Percentiles rank a stretch among this genome's conserved stretches.
These are phyloP conservation scores for Aspergillus ellipticus DNA, from an alignment of 495 filamentous ascomycete species.

Conservation along the genomic window DNA sequence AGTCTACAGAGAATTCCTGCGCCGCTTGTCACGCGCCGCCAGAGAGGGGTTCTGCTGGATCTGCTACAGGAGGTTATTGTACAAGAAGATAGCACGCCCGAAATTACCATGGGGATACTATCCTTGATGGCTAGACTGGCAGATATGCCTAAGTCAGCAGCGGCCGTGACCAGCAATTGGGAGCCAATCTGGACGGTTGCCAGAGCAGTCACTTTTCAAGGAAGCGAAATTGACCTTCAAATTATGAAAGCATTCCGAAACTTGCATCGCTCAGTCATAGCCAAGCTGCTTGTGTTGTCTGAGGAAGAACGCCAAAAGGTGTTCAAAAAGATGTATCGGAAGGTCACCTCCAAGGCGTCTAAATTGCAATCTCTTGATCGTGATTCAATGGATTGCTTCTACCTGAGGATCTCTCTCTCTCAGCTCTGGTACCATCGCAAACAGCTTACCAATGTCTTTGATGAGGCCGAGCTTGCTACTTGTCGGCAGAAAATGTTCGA, in stretches of 20 bases:
- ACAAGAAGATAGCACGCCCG: slow-evolving; percentile 26
- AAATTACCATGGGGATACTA: slow-evolving; percentile 31
- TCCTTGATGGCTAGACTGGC: slow-evolving; percentile 44
- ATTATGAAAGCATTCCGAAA: slow-evolving; percentile 43
- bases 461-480: slow-evolving; percentile 29
- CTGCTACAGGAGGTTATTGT: slow-evolving; percentile 32
- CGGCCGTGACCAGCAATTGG: slow-evolving; percentile 37
- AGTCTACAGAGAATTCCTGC: slow-evolving; percentile 41
- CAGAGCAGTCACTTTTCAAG: slow-evolving; percentile 32
- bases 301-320: slow-evolving; percentile 32
- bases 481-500: slow-evolving; percentile 36
- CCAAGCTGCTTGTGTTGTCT: slow-evolving; percentile 35
- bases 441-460: slow-evolving; percentile 26
- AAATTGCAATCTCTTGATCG: slow-evolving; percentile 36
- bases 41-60: slow-evolving; percentile 36
- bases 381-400: slow-evolving; percentile 40
- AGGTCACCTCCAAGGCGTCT: slow-evolving; percentile 30
- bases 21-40: slow-evolving; percentile 34
- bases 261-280: slow-evolving; percentile 33
- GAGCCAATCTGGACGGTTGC: slow-evolving; percentile 39
- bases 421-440: slow-evolving; percentile 38
- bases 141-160: slow-evolving; percentile 40
- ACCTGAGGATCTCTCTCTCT: slow-evolving; percentile 36
- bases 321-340: slow-evolving; percentile 37
- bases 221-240: slow-evolving; percentile 36